Base-by-base conservation (phyloP, 2,329 filamentous ascomycete species). In the Magnaporthiopsis poae region DNA sequence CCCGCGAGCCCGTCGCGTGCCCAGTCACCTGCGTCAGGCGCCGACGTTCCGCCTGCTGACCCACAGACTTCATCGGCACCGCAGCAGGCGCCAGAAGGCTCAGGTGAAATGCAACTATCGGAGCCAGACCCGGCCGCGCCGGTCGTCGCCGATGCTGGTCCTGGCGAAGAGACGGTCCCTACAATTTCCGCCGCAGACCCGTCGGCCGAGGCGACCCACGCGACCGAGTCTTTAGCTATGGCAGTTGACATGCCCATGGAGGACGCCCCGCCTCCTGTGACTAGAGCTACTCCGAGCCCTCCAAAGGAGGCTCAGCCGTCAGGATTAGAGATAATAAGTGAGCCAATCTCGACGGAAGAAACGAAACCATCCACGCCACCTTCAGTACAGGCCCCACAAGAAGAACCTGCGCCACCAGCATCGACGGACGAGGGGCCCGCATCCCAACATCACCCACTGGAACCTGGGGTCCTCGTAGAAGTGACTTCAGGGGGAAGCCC, bases 1-100 rank as follows among this genome's bases (percentile, higher is more conserved):
- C 64, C 64, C 5, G 33, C 60, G 4, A 39, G 46, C 36, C 36
- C 60, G 36, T 65, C 60, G 25, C 64, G 60, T 12, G 60, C 39
- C 8, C 35, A 52, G 39, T 65, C 64, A 29, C 64, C 64, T 11
- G 60, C 60, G 15, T n/a, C 12, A 31, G 31, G 31, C 1, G 33
- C 29, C 21, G n/a, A 18, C 27, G 8, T 36, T 8, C 11, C 56
- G 15, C 33, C 56, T 21, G 56, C 21, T 4, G 25, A 27, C 11
- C 64, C 46, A n/a, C 33, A 12, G 33, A 25, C 2, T 7, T 60
- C 33, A 61, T 59, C 33, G 13, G 21, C 11, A 13, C 39, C 59
- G 35, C 33, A 39, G 35, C 13, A 63, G 18, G 31, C 29, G 21
- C 11, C 13, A 29, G 52, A 27, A 25, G 36, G n/a, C 56, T 36